Base-by-base conservation (phyloP, 2,329 filamentous ascomycete species). In the Penicillium sp. region DNA sequence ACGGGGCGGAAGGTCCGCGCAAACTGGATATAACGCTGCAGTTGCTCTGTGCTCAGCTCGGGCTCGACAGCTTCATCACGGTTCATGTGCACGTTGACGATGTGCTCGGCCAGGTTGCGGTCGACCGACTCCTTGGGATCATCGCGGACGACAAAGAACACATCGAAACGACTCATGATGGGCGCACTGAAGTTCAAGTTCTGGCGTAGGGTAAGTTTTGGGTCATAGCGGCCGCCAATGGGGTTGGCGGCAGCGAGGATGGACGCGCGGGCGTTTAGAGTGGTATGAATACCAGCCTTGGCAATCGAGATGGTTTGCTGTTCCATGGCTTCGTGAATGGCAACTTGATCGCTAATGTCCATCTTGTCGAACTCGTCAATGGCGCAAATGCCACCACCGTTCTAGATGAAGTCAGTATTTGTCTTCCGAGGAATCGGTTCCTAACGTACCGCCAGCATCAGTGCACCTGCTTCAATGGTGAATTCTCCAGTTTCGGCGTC, bases 311-410 rank as follows among this genome's bases (percentile, higher is more conserved):
- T 98, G 4, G 92, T 98, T 68, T 98, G 92, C 71, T 98, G 92
- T 77, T 98, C 92, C 92, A 98, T 98, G 42, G 92, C 92, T 79
- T 98, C 92, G 76, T 98, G 92, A 57, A 98, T 98, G 50, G 92
- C 92, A 38, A 98, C 92, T 69, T 98, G 92, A 62, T 98, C 92
- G 35, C 72, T 80, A 45, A 98, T 85, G 57, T 98, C 92, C 92
- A 98, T 98, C 72, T 98, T 98, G 77, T 98, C 92, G 55, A 98
- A 98, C 62, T 98, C 92, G 60, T 98, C 92, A 61, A 98, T 98
- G 42, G 88, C 89, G 65, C 92, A 98, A 55, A 96, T 93, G 37
- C 92, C 92, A 51, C 95, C 95, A 57, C 96, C 79, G 27, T 67
- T 67, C 63, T 67, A 34, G 1, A 27, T n/a, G 9, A 14, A 15